Evolutionary conservation across 805 yeast genomes (phyloP).

Genomic region (Jamesozyma gamospora): DNA sequence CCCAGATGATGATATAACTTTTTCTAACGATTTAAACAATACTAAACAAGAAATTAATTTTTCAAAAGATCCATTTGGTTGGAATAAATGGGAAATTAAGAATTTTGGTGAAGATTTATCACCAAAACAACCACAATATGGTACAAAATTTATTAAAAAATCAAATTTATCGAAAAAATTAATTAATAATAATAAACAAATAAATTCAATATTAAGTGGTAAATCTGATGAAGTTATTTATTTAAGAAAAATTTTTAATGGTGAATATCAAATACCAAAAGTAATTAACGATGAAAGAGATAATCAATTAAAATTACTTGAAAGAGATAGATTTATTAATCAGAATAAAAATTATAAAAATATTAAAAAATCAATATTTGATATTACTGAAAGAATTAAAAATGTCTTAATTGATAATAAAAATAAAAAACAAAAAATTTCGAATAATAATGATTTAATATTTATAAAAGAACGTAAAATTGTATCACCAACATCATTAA

Average conservation of each 20-base stretch:
- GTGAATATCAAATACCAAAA: constrained; percentile 30
- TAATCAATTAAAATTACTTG: constrained; percentile 16
- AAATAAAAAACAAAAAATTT: not conserved
- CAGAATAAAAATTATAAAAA: constrained; percentile 2
- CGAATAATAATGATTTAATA: constrained; percentile 19
- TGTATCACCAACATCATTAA: constrained; percentile 19
- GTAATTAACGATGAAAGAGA: constrained; percentile 19
- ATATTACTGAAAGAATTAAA: constrained; percentile 24
- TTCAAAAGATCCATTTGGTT: constrained; percentile 24
- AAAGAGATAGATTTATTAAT: constrained; percentile 10
- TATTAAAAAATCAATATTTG: constrained; percentile 15
- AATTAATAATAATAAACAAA: no score
- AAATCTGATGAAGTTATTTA: constrained; percentile 23
- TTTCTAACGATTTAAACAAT: not conserved
- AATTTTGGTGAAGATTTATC: constrained; percentile 20
- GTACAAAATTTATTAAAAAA: constrained; percentile 28
- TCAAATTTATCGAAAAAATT: constrained; percentile 3
- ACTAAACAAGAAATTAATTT: not conserved
- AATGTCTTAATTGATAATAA: constrained; percentile 12
- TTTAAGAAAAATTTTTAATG: constrained; percentile 28
- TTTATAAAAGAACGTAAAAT: constrained; percentile 22
- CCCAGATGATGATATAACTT: not conserved
- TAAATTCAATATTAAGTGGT: constrained; percentile 10
- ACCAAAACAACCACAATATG: constrained; percentile 20
- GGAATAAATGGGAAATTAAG: constrained; percentile 21